Conservation (phyloP, 2,329 filamentous ascomycete genomes). For the Ascochyta clinopodiicola region DNA sequence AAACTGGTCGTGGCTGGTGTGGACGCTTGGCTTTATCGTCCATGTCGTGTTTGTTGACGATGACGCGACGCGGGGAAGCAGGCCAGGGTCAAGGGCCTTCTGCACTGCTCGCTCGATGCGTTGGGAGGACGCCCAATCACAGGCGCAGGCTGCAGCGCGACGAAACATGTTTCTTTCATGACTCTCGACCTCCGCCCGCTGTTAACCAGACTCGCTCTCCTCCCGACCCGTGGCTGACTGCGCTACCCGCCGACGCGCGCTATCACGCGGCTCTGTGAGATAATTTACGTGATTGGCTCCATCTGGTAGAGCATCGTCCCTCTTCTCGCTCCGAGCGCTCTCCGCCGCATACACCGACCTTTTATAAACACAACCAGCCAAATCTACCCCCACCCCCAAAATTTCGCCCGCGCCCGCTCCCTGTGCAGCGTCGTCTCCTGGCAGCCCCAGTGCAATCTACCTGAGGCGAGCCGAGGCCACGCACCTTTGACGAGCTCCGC, state of each 20-base stretch:
- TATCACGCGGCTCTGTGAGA: constrained; percentile 17
- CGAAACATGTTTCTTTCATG: not conserved
- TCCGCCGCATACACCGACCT: constrained; percentile 16
- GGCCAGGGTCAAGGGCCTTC: not conserved
- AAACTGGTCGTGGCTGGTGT: no score
- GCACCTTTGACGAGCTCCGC: constrained; percentile 19
- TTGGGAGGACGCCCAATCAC: constrained; percentile 16
- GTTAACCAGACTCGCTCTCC: not conserved
- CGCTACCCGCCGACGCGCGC: constrained; percentile 8
- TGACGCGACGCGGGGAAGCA: constrained; percentile 10
- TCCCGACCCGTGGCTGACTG: constrained; percentile 9
- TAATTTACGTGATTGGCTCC: constrained; percentile 25
- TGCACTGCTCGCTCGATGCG: not conserved
- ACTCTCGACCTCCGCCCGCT: not conserved
- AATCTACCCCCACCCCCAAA: constrained; percentile 17
- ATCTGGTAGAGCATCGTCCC: constrained; percentile 12
- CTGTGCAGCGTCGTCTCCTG: constrained; percentile 18
- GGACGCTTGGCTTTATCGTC: no score
- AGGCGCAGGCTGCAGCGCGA: not conserved
- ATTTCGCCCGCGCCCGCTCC: constrained; percentile 17
- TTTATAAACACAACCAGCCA: constrained; percentile 5
- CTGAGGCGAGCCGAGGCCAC: constrained; percentile 30
- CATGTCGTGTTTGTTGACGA: constrained; percentile 14
- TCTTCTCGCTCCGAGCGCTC: constrained; percentile 18
- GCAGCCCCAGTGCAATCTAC: constrained; percentile 10